These are phyloP conservation scores for Aspergillus fischeri DNA, from an alignment of 2,329 filamentous ascomycete species.

Conservation along the genomic window DNA sequence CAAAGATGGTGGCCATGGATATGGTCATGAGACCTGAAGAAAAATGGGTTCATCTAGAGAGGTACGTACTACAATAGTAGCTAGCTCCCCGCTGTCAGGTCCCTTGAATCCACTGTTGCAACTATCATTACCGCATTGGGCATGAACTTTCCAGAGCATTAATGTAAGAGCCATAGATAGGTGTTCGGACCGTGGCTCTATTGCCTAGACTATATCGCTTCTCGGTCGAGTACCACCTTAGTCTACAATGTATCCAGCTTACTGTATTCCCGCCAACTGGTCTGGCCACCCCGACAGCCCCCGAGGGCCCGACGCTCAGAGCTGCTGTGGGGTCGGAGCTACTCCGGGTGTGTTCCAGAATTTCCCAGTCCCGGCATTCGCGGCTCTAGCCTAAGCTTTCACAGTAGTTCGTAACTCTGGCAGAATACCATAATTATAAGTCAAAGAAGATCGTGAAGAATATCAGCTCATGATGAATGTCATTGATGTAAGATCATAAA, in stretches of 20 bases:
- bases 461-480: background rate
- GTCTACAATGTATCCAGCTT: no score
- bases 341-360: conserved; percentile 8
- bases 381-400: background rate
- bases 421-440: no score
- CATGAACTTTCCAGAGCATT: background rate
- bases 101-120: conserved; percentile 1
- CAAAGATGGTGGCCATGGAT: conserved; percentile 9
- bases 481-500: background rate
- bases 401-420: no score
- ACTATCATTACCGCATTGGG: conserved; percentile 1
- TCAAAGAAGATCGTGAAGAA: no score
- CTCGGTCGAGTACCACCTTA: conserved; percentile 8
- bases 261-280: background rate
- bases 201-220: no score
- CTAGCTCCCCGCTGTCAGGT: conserved; percentile 23
- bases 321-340: conserved; percentile 10
- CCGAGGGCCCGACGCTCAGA: background rate
- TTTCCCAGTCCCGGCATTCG: conserved; percentile 1
- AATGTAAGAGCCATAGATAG: no score
- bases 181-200: no score
- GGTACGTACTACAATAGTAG: background rate
- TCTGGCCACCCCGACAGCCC: no score
- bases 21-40: conserved; percentile 27
- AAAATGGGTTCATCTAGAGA: conserved; percentile 8